phyloP scores from a whole-genome alignment of 345 rosid species.

The Acer yangbiense region DNA sequence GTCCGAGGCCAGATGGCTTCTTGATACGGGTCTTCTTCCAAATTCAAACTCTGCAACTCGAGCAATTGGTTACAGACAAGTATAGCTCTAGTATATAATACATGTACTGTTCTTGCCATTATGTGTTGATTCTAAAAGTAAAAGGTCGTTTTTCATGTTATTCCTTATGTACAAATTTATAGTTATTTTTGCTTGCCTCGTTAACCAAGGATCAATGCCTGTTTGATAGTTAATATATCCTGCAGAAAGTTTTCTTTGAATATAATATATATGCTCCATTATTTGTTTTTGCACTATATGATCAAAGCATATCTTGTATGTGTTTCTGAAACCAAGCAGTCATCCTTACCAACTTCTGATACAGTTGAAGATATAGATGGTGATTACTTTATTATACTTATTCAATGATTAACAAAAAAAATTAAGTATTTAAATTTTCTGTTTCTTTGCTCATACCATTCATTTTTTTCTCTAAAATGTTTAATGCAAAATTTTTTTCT shows the following conservation, averaged over 20 bases:
- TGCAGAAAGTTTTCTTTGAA: neutral
- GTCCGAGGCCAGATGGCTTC: conserved; percentile 87
- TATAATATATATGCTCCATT: neutral
- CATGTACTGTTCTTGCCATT: conserved; percentile 5
- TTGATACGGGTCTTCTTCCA: conserved; percentile 80
- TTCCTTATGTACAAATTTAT: neutral
- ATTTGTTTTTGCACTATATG: neutral
- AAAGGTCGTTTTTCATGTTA: neutral
- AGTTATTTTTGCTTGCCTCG: neutral
- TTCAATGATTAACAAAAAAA: neutral
- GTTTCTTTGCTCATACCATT: neutral
- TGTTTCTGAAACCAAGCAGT: neutral
- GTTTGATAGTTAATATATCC: neutral
- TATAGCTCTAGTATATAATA: conserved; percentile 24
- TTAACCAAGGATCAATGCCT: neutral
- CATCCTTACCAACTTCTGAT: neutral
- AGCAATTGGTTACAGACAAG: conserved; percentile 95
- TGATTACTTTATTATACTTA: neutral
- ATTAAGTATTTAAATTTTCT: neutral
- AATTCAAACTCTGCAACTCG: conserved; percentile 85
- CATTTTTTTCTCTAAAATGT: neutral
- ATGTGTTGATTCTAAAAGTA: neutral
- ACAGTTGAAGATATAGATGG: neutral
- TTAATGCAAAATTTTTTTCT: neutral
- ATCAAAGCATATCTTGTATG: neutral